Percentiles rank a stretch among this genome's conserved stretches.
Evolutionary conservation across 192 early-diverging fungal species (phyloP).

Genomic region (Mortierella claussenii): DNA sequence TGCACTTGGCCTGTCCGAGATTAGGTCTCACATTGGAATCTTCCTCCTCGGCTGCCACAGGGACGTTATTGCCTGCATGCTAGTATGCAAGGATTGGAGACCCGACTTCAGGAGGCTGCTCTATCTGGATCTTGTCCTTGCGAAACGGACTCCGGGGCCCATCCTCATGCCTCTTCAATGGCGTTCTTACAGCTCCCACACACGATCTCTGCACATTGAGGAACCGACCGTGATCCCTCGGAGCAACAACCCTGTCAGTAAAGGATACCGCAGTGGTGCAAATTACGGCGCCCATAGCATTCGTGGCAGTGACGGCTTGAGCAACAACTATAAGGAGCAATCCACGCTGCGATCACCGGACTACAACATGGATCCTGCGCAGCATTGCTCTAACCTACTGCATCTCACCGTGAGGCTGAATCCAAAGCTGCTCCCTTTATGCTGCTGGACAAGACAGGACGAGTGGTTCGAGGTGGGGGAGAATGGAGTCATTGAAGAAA

Average conservation of each 20-base stretch:
- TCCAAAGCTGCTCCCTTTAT: not conserved
- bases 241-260: not conserved
- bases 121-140: constrained; percentile 9
- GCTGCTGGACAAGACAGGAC: constrained; percentile 27
- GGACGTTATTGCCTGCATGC: constrained; percentile 24
- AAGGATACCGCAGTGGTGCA: not conserved
- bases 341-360: constrained; percentile 5
- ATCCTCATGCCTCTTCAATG: constrained; percentile 16
- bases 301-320: not conserved
- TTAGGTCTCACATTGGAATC: constrained; percentile 18
- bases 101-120: constrained; percentile 23
- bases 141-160: constrained; percentile 1
- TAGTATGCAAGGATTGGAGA: constrained; percentile 20
- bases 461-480: constrained; percentile 10
- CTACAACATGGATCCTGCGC: constrained; percentile 21
- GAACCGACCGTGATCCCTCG: constrained; percentile 19
- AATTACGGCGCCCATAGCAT: not conserved
- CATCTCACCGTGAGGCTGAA: constrained; percentile 22
- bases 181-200: constrained; percentile 19
- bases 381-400: constrained; percentile 17
- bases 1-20: constrained; percentile 26
- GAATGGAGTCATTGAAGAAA: not conserved
- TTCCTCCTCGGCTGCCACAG: constrained; percentile 13
- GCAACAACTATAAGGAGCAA: not conserved
- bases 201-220: constrained; percentile 16